Evolutionary conservation across 495 filamentous ascomycete genomes (phyloP), one percentile per base, ranked within the genome.

Genomic region (Penicillium goetzii): DNA sequence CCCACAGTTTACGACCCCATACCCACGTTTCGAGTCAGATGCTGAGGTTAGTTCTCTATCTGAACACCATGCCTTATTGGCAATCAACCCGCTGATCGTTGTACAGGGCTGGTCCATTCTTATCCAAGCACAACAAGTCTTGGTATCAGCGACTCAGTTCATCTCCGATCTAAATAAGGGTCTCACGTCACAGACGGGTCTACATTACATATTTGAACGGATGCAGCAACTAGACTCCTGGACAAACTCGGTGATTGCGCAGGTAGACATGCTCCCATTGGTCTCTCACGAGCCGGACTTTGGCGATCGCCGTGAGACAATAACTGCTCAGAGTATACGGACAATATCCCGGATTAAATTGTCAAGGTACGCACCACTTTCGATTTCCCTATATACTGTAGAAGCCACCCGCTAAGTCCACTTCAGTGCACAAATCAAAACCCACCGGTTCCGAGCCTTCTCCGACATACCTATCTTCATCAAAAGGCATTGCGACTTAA

Each of bases 361-460:
- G 55, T 84, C 84, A 43, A 86, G 83, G 84, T 85, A 74, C 7
- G 66, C 25, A 28, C 21, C 23, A 43, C 41, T 17, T 19, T 10
- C 19, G 6, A 10, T 56, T 21, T n/a, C 3, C 14, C 14, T 14
- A 9, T 6, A 12, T 4, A 47, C 41, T 4, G 10, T 2, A 23
- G 3, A 15, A 53, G 19, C 36, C 36, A 33, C 15, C 10, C 58
- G 25, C 59, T 64, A 9, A 21, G 19, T 10, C 38, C 38, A 49
- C 14, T 36, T 14, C 60, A 88, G 85, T 75, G 84, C 85, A 30
- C 78, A 85, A 70, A 87, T 88, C 59, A 88, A 86, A 67, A 73
- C 82, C 1, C 85, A 88, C 54, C 83, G 85, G 17, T 87, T 85
- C 64, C 76, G 80, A 65, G 85, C 85, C 36, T 88, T 88, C 69